These are phyloP conservation scores for Pholiota adiposa DNA, from an alignment of 1,284 basidiomycete species.

Conservation along the genomic window DNA sequence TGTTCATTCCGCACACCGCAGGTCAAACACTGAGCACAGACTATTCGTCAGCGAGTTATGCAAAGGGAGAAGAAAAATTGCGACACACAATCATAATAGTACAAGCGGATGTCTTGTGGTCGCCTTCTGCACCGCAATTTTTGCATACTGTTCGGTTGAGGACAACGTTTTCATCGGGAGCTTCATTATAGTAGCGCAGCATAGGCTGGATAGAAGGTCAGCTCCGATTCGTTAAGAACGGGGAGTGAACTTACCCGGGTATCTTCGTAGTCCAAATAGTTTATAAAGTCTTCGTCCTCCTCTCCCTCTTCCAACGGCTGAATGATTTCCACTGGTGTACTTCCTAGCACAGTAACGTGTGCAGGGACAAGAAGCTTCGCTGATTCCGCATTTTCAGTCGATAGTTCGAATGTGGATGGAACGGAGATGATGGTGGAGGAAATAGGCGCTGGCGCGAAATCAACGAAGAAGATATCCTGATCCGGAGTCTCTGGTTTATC, in stretches of 20 bases:
- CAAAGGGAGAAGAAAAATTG: constrained; percentile 4
- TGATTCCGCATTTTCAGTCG: constrained; percentile 13
- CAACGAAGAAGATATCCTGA: constrained; percentile 55
- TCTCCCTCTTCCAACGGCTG: constrained; percentile 45
- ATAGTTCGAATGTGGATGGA: not conserved
- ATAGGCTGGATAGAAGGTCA: constrained; percentile 37
- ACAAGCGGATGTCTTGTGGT: constrained; percentile 68
- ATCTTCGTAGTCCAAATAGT: constrained; percentile 76
- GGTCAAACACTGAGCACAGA: constrained; percentile 70
- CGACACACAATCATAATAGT: constrained; percentile 66
- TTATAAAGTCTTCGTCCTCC: constrained; percentile 66
- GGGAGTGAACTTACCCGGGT: constrained; percentile 46
- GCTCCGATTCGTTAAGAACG: not conserved
- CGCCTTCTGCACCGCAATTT: constrained; percentile 70
- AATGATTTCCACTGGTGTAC: constrained; percentile 51
- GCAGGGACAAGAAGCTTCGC: constrained; percentile 57
- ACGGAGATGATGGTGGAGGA: constrained; percentile 20
- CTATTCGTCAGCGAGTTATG: constrained; percentile 3
- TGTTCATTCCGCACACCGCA: constrained; percentile 91
- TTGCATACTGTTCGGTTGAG: constrained; percentile 64
- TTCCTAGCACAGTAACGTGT: constrained; percentile 63
- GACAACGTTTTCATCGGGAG: constrained; percentile 39
- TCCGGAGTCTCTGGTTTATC: not conserved
- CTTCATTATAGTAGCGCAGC: constrained; percentile 66
- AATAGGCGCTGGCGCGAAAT: constrained; percentile 43